Conservation (phyloP, 2,329 filamentous ascomycete species). For the Gaeumannomyces sp. region DNA sequence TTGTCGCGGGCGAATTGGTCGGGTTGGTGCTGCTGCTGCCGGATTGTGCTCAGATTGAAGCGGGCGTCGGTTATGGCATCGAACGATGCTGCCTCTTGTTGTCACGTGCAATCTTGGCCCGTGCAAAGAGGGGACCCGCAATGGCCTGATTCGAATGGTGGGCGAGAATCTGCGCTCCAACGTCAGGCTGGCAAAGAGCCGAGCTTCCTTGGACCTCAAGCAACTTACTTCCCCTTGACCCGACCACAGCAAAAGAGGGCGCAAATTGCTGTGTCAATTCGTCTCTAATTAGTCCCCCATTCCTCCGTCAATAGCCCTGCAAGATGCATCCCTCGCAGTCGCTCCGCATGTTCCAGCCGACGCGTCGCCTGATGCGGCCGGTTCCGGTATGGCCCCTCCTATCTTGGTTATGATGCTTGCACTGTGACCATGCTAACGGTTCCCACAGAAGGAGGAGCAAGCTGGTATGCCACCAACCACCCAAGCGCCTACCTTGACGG, state of each 20-base stretch:
- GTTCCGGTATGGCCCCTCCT: slow-evolving; percentile 55
- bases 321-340: slow-evolving; percentile 61
- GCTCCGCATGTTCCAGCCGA: slow-evolving; percentile 62
- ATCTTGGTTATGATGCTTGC: no score
- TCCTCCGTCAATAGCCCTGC: slow-evolving; percentile 14
- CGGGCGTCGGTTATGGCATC: slow-evolving; percentile 1
- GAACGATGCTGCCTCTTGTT: background rate
- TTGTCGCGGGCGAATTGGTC: slow-evolving; percentile 18
- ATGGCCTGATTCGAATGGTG: no score
- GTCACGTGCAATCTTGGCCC: no score
- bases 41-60: background rate
- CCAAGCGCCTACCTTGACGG: background rate
- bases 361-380: slow-evolving; percentile 60
- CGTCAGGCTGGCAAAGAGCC: no score
- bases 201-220: no score
- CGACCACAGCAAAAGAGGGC: no score
- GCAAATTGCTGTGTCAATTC: slow-evolving; percentile 17
- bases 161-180: no score
- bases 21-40: slow-evolving; percentile 15
- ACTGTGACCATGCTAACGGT: background rate
- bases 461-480: slow-evolving; percentile 47
- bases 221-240: no score
- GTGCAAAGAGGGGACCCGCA: no score
- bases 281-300: slow-evolving; percentile 13
- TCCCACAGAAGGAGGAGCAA: slow-evolving; percentile 58